A percentile compares a stretch with the other conserved stretches of the same genome.
phyloP scores from a whole-genome alignment of 2,329 filamentous ascomycete species.

The Corinectria fuckeliana region DNA sequence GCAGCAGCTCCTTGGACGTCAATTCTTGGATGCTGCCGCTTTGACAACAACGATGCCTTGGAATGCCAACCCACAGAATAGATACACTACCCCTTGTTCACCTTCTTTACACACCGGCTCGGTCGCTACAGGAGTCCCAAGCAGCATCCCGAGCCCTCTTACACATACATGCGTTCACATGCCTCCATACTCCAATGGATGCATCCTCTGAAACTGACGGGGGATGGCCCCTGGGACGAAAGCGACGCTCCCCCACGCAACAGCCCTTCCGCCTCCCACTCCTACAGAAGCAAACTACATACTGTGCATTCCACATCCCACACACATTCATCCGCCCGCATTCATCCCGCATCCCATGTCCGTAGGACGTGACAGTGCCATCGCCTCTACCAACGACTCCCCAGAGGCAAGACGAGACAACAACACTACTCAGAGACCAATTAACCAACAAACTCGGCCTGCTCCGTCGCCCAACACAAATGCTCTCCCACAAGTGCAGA shows the following conservation, averaged over 20 bases:
- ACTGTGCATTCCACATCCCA: conserved; percentile 9
- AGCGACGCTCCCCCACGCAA: conserved; percentile 1
- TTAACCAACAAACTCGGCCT: neutral
- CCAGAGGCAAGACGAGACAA: conserved; percentile 3
- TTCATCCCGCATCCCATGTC: neutral
- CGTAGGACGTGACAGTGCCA: too few species aligned
- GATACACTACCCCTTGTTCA: conserved; percentile 3
- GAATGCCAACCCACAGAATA: neutral
- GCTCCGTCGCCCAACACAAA: conserved; percentile 5
- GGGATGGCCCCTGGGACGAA: neutral
- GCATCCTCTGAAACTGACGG: neutral
- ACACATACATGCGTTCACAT: conserved; percentile 1
- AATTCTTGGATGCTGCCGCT: neutral
- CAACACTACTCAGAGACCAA: neutral
- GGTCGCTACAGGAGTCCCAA: conserved; percentile 1
- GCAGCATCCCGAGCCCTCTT: neutral
- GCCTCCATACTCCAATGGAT: neutral
- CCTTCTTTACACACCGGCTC: conserved; percentile 18
- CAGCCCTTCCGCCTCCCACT: neutral
- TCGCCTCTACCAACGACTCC: neutral
- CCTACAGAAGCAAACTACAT: neutral
- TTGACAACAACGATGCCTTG: neutral
- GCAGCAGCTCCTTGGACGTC: neutral
- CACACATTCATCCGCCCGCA: too few species aligned
- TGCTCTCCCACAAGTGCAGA: neutral